phyloP scores from a whole-genome alignment of 2,329 filamentous ascomycete species.

The Aspergillus ibericus region DNA sequence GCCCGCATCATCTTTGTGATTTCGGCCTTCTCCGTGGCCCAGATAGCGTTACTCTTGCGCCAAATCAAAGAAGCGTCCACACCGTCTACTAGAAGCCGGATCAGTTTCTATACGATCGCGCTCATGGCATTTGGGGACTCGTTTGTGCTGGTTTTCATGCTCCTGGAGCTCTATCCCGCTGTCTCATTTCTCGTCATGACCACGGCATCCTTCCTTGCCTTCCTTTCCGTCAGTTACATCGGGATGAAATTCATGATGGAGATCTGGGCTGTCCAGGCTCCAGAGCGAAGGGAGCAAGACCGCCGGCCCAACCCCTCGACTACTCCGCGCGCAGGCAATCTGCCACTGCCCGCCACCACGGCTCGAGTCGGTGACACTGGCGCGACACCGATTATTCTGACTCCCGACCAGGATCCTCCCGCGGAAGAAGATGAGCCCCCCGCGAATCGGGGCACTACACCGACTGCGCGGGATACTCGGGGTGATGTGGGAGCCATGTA shows the following conservation, averaged over 20 bases:
- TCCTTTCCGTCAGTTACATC: slow-evolving; percentile 62
- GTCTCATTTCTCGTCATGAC: slow-evolving; percentile 58
- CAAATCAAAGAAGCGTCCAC: slow-evolving; percentile 66
- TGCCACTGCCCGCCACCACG: slow-evolving; percentile 56
- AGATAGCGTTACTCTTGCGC: slow-evolving; percentile 58
- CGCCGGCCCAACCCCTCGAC: slow-evolving; percentile 25
- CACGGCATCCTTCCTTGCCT: slow-evolving; percentile 58
- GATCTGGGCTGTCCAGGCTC: slow-evolving; percentile 63
- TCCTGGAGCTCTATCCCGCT: slow-evolving; percentile 57
- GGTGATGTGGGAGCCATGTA: slow-evolving; percentile 60
- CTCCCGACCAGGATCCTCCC: slow-evolving; percentile 58
- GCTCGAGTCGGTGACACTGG: slow-evolving; percentile 45
- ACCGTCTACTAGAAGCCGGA: slow-evolving; percentile 62
- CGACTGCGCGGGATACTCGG: slow-evolving; percentile 36
- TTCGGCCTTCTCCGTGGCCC: slow-evolving; percentile 50
- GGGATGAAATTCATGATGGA: slow-evolving; percentile 67
- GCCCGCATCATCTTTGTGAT: slow-evolving; percentile 56
- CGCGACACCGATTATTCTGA: slow-evolving; percentile 58
- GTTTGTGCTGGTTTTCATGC: slow-evolving; percentile 57
- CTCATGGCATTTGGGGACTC: slow-evolving; percentile 63
- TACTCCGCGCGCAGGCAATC: slow-evolving; percentile 33
- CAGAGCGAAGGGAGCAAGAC: slow-evolving; percentile 40
- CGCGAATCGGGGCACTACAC: slow-evolving; percentile 34
- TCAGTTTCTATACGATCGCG: slow-evolving; percentile 65
- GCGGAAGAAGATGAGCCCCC: slow-evolving; percentile 36